Evolutionary conservation across 495 filamentous ascomycete species (phyloP).

Genomic region (Opeltia flavorubescens): DNA sequence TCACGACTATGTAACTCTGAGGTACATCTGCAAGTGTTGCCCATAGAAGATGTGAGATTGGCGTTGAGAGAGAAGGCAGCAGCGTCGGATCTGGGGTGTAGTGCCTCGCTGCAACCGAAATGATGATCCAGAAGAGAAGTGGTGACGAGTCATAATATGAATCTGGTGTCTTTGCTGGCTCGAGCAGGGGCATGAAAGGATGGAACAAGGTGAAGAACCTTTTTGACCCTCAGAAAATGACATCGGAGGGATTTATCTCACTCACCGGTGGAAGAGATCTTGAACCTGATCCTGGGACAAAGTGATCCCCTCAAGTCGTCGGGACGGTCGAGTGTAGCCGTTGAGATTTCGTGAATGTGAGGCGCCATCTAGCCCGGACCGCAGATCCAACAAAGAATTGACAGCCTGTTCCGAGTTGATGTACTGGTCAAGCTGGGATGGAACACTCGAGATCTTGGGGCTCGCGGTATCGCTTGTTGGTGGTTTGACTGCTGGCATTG

Average conservation of each 20-base stretch:
- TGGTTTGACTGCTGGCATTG: conserved; percentile 22
- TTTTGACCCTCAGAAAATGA: not conserved
- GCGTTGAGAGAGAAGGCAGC: conserved; percentile 54
- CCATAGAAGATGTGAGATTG: conserved; percentile 67
- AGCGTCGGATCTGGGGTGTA: conserved; percentile 51
- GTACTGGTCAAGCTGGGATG: conserved; percentile 35
- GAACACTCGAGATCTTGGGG: conserved; percentile 14
- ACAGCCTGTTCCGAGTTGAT: conserved; percentile 80
- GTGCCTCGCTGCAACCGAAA: conserved; percentile 67
- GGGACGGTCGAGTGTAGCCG: conserved; percentile 21
- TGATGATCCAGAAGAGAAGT: conserved; percentile 77
- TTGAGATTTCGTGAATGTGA: conserved; percentile 32
- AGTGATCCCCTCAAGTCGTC: conserved; percentile 56
- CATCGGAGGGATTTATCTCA: conserved; percentile 4
- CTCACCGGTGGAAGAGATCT: conserved; percentile 62
- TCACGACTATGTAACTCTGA: conserved; percentile 80
- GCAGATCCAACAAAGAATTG: conserved; percentile 64
- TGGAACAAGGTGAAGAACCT: conserved; percentile 71
- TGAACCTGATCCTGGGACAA: conserved; percentile 57
- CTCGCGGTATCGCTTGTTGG: conserved; percentile 12
- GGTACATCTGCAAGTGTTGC: conserved; percentile 67
- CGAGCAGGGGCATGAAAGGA: conserved; percentile 72
- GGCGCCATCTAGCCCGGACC: conserved; percentile 36
- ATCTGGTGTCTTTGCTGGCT: conserved; percentile 53
- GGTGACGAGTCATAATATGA: conserved; percentile 60